phyloP scores from a whole-genome alignment of 345 rosid species.

The Aquilaria malaccensis region DNA sequence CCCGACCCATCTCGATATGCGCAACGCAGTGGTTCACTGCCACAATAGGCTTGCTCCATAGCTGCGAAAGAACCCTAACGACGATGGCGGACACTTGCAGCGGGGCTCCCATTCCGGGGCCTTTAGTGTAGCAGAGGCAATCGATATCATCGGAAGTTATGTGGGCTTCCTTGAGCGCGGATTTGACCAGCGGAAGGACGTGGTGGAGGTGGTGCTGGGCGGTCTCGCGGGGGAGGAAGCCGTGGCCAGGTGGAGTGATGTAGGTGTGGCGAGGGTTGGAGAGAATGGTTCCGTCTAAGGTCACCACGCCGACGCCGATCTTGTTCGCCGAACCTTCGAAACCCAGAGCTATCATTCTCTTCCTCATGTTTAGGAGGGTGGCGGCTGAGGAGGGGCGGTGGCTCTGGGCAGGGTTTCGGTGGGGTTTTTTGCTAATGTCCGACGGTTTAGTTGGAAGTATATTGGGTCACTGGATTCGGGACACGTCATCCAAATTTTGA shows the following conservation, averaged over 20 bases:
- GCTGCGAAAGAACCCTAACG: conserved; percentile 65
- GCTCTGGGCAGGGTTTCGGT: too few species aligned
- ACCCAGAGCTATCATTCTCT: conserved; percentile 74
- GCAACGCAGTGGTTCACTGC: conserved; percentile 97
- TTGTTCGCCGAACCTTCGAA: conserved; percentile 97
- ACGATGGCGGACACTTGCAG: conserved; percentile 77
- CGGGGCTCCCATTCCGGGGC: conserved; percentile 98
- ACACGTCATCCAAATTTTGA: too few species aligned
- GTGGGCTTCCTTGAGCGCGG: conserved; percentile 56
- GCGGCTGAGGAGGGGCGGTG: too few species aligned
- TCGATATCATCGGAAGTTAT: conserved; percentile 68
- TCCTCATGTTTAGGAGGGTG: conserved; percentile 26
- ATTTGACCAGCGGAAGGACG: conserved; percentile 69
- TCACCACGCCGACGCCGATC: conserved; percentile 84
- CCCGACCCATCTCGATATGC: conserved; percentile 96
- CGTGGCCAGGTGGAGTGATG: conserved; percentile 95
- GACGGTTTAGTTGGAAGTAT: too few species aligned
- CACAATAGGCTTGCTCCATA: conserved; percentile 91
- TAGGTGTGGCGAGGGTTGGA: conserved; percentile 96
- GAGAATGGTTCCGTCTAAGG: conserved; percentile 69
- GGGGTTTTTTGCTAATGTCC: too few species aligned
- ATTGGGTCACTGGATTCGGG: too few species aligned
- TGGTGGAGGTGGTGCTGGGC: conserved; percentile 90
- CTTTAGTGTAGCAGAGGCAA: conserved; percentile 90
- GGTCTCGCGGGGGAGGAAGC: conserved; percentile 92